Evolutionary conservation across 2,329 filamentous ascomycete species (phyloP), one percentile per base, ranked within the genome.

Genomic region (Aspergillus persii): DNA sequence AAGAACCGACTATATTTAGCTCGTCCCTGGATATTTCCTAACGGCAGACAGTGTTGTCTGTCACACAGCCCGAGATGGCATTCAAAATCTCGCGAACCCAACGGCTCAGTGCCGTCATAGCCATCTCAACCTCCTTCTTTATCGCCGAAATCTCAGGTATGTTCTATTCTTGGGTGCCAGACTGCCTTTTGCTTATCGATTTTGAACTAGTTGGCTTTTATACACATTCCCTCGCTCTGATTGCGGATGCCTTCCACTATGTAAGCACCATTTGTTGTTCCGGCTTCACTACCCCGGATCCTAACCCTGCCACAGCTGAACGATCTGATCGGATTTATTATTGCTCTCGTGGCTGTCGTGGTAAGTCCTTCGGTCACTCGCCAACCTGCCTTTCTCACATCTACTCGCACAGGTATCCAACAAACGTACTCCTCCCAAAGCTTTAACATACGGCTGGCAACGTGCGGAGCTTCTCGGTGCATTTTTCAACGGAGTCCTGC

Each of bases 401-500:
- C 8, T 50, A 15, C 23, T 4, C 15, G 9, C 12, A 2, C 3
- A 50, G 26, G 18, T 49, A 4, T 11, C 15, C 3, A 11, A 36
- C 15, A 52, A 54, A 46, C 23, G 33, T 23, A 47, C 36, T 26
- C 15, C 83, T 1, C 87, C 87, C 1, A 77, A 83, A 63, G 78
- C 79, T n/a, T 78, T 89, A 26, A 84, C 88, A 0, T 91, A 89
- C 63, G 89, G 89, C 15, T 91, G 88, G 89, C 87, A 90, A 58
- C 83, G 90, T 36, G 88, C 89, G 18, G 83, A 85, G 15, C 73
- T 92, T 1, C 78, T 93, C 0, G 89, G 89, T 3, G 88, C 89
- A n/a, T 93, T 93, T 73, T 93, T 92, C 81, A 93, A 93, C 67
- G 89, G 89, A 12, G 86, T 88, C 1, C 90, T 93, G 59, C 80